Conservation (phyloP, 2,329 filamentous ascomycete genomes). For the Fusarium siculi region DNA sequence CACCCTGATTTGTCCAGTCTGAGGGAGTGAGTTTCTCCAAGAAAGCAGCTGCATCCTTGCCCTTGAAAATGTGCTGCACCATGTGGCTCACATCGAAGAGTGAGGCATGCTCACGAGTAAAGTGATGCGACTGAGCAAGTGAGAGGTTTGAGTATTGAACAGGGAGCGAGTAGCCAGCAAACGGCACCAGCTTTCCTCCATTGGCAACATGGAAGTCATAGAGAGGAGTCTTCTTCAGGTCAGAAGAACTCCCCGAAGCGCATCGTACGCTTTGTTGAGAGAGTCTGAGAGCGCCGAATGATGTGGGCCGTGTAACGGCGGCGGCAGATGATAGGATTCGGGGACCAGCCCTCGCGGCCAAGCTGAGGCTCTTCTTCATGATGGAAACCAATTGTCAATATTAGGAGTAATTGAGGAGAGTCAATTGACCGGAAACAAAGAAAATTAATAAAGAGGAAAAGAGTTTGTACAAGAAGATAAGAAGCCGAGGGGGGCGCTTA, state of each 20-base stretch:
- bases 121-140: conserved; percentile 86
- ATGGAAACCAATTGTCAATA: conserved; percentile 37
- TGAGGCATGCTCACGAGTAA: conserved; percentile 87
- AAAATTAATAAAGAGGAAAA: conserved; percentile 6
- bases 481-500: conserved; percentile 17
- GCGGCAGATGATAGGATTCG: conserved; percentile 38
- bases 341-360: conserved; percentile 47
- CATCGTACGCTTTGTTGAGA: conserved; percentile 41
- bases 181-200: conserved; percentile 96
- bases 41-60: conserved; percentile 82
- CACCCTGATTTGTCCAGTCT: conserved; percentile 70
- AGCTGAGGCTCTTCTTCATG: conserved; percentile 50
- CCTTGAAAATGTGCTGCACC: conserved; percentile 89
- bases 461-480: conserved; percentile 18
- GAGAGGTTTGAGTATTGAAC: conserved; percentile 84
- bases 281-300: conserved; percentile 29
- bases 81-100: conserved; percentile 98
- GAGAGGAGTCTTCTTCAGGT: conserved; percentile 74
- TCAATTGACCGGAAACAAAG: conserved; percentile 31
- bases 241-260: conserved; percentile 43
- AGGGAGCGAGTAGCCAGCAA: conserved; percentile 92
- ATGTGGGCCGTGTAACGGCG: conserved; percentile 33
- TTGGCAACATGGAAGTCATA: conserved; percentile 81
- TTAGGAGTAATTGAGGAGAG: conserved; percentile 6
- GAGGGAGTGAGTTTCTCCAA: conserved; percentile 87